Percentiles rank a stretch among this genome's conserved stretches.
These are phyloP conservation scores for Heliocybe sulcata DNA, from an alignment of 1,284 basidiomycete genomes.

Conservation along the genomic window DNA sequence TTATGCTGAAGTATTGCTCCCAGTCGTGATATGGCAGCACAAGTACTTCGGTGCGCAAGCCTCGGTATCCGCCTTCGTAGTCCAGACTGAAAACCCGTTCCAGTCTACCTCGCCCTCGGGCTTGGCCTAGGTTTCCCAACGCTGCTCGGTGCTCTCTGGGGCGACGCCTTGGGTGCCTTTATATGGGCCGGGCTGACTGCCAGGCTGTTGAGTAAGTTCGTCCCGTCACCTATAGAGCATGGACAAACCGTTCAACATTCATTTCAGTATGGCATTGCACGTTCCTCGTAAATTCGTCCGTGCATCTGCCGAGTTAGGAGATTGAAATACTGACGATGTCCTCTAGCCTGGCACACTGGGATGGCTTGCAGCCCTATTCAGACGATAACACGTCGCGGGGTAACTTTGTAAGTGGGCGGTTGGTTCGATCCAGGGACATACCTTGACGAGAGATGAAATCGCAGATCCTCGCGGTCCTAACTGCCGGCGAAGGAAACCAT, in stretches of 20 bases:
- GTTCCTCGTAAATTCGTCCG: conserved; percentile 73
- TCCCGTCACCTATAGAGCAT: not conserved
- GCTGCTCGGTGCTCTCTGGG: conserved; percentile 46
- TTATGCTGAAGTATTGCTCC: not conserved
- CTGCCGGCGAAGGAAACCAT: conserved; percentile 74
- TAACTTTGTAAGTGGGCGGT: conserved; percentile 42
- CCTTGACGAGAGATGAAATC: not conserved
- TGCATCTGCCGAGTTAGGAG: conserved; percentile 7
- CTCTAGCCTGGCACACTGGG: conserved; percentile 66
- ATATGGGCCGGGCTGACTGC: conserved; percentile 66
- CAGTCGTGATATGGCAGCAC: conserved; percentile 73
- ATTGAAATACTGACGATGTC: conserved; percentile 3
- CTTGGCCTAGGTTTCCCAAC: conserved; percentile 55
- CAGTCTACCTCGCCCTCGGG: conserved; percentile 53
- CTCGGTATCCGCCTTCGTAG: not conserved
- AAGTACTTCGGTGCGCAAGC: conserved; percentile 46
- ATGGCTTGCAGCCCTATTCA: conserved; percentile 71
- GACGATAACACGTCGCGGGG: conserved; percentile 75
- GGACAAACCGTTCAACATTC: not conserved
- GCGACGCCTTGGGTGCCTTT: conserved; percentile 54
- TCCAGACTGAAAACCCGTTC: conserved; percentile 5
- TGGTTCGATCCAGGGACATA: not conserved
- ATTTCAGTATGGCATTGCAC: conserved; percentile 71
- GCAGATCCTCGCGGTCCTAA: conserved; percentile 63
- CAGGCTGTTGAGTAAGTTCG: conserved; percentile 45